Base-by-base conservation (phyloP, 306 rosid species). In the Cicer arietinum region DNA sequence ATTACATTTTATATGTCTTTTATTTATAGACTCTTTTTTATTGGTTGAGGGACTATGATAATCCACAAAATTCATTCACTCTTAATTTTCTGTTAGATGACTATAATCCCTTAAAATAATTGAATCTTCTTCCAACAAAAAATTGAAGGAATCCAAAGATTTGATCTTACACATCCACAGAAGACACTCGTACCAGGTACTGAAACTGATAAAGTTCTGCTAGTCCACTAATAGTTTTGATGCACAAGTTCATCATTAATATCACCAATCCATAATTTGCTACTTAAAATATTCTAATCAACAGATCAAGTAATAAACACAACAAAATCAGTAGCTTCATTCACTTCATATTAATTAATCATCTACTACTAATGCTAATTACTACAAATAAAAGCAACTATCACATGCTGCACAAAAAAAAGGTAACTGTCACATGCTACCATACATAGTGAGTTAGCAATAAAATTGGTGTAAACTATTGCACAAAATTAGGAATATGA, bases 261-360 rank as follows among this genome's bases (percentile, higher is more conserved):
- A 25, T 22, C 25, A 22, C 8, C 7, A 37, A 61, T 37, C 46
- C 43, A 62, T 13, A n/a, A 39, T n/a, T 39, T 39, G 22, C 12
- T 61, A 14, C 67, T 37, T 65, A 65, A 44, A 20, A 65, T 64
- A 42, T 3, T 64, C 7, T 69, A 10, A 69, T 69, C 63, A 70
- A 70, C 63, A 52, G 1, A 70, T 1, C 37, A 52, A 17, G 50
- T 17, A 3, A 39, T 42, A 42, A 39, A 10, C 3, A 70, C 41
- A 16, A 10, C 52, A 71, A 71, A 71, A 40, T 12, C 18, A 39
- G 44, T 52, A 40, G 2, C 9, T 40, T 52, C 76, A 56, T 42
- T 56, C 25, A 12, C 25, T 4, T 71, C 14, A 10, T 25, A 3
- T 25, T 25, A n/a, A 64, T 64, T 17, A 42, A 7, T 17, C n/a